phyloP scores from a whole-genome alignment of 2,329 filamentous ascomycete genomes.

The Monosporascus sp. region DNA sequence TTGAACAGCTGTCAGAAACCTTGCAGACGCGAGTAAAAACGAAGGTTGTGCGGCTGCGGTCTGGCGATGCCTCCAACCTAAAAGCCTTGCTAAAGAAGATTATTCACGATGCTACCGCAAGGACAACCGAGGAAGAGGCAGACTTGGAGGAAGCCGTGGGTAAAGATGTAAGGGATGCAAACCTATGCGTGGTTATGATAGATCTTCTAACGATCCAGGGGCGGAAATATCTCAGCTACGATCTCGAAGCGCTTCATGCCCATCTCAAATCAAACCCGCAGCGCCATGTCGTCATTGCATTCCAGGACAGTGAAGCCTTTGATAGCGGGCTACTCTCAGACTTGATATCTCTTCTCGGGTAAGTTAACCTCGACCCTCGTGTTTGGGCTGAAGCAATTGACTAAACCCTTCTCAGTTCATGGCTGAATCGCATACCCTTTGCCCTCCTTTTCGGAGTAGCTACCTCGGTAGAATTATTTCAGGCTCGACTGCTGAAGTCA shows the following conservation, averaged over 20 bases:
- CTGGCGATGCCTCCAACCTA: constrained; percentile 66
- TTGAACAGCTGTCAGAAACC: constrained; percentile 60
- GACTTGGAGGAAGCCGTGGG: constrained; percentile 41
- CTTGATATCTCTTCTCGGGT: constrained; percentile 64
- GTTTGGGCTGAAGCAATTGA: not conserved
- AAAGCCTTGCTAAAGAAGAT: constrained; percentile 69
- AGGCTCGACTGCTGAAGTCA: constrained; percentile 65
- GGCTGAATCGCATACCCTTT: constrained; percentile 72
- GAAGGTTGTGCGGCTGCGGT: constrained; percentile 61
- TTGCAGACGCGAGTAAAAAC: constrained; percentile 43
- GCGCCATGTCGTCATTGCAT: constrained; percentile 62
- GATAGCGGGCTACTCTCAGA: constrained; percentile 68
- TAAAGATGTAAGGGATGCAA: constrained; percentile 38
- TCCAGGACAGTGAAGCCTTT: constrained; percentile 80
- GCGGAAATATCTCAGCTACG: constrained; percentile 68
- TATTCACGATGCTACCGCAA: constrained; percentile 59
- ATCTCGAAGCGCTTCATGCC: constrained; percentile 64
- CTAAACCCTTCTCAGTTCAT: constrained; percentile 36
- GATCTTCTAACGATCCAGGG: constrained; percentile 36
- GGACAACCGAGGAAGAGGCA: constrained; percentile 46
- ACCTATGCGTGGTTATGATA: constrained; percentile 2
- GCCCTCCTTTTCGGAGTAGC: constrained; percentile 74
- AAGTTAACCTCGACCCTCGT: constrained; percentile 34
- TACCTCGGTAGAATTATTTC: constrained; percentile 74
- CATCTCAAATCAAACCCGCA: constrained; percentile 49